Conservation (phyloP, 2,329 filamentous ascomycete species). For the Dactylellina parvicollis region DNA sequence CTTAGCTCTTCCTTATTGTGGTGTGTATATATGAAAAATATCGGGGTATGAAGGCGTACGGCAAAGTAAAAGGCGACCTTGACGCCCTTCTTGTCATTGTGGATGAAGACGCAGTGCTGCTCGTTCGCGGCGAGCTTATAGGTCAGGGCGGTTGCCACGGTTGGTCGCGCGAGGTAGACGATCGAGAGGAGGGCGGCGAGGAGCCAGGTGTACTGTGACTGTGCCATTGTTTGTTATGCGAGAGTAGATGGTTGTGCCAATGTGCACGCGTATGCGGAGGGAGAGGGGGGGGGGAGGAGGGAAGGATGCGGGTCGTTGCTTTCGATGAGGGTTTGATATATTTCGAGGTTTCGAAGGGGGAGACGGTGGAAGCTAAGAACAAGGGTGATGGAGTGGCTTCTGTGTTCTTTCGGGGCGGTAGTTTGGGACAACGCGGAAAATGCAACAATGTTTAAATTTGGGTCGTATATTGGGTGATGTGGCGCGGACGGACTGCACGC, state of each 20-base stretch:
- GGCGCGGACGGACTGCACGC: too few species aligned
- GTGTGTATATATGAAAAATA: too few species aligned
- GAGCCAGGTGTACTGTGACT: slow-evolving; percentile 38
- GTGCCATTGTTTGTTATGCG: slow-evolving; percentile 20
- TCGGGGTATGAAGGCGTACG: slow-evolving; percentile 67
- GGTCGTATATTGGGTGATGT: too few species aligned
- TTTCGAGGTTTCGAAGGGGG: slow-evolving; percentile 14
- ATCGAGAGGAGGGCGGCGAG: slow-evolving; percentile 71
- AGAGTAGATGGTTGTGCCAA: background rate
- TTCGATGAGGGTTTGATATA: background rate
- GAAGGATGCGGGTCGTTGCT: background rate
- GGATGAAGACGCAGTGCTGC: slow-evolving; percentile 92
- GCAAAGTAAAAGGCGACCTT: slow-evolving; percentile 99
- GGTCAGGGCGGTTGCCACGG: slow-evolving; percentile 88
- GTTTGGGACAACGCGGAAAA: slow-evolving; percentile 39
- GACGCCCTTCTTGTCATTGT: slow-evolving; percentile 78
- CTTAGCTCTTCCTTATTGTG: too few species aligned
- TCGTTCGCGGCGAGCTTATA: slow-evolving; percentile 92
- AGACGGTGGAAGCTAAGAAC: background rate
- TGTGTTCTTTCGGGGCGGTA: slow-evolving; percentile 34
- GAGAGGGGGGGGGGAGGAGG: background rate
- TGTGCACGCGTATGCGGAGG: background rate
- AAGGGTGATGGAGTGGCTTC: slow-evolving; percentile 29
- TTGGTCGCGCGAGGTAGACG: slow-evolving; percentile 67
- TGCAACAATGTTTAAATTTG: slow-evolving; percentile 14